These are phyloP conservation scores for Trametes gibbosa DNA, from an alignment of 768 basidiomycete species.

Conservation along the genomic window DNA sequence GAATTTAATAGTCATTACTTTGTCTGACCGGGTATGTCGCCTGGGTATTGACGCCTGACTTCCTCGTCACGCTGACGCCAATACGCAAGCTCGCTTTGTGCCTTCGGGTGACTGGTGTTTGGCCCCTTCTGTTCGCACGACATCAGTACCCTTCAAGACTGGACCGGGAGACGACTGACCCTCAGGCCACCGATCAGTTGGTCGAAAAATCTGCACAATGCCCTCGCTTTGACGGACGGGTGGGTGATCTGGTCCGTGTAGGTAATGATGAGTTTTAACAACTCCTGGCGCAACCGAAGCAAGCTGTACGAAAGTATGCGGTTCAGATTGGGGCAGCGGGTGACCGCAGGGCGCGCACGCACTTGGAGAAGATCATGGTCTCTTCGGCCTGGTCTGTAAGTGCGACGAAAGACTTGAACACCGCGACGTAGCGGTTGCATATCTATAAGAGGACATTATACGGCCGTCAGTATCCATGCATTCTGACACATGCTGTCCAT, in stretches of 20 bases:
- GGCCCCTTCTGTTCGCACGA: constrained; percentile 50
- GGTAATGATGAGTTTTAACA: constrained; percentile 68
- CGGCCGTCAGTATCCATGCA: background rate
- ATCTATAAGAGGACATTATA: too few species aligned
- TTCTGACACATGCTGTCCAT: background rate
- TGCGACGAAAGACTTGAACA: constrained; percentile 83
- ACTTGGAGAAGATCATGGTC: constrained; percentile 97
- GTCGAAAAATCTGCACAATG: constrained; percentile 73
- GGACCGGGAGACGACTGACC: constrained; percentile 42
- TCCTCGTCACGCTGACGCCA: constrained; percentile 88
- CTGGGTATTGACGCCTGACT: constrained; percentile 37
- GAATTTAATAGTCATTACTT: background rate
- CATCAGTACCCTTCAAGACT: background rate
- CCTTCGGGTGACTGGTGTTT: constrained; percentile 75
- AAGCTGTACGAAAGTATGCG: constrained; percentile 46
- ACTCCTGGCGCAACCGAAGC: constrained; percentile 78
- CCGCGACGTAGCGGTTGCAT: constrained; percentile 68
- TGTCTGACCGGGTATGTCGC: constrained; percentile 16
- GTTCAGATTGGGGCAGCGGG: background rate
- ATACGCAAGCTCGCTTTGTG: constrained; percentile 82
- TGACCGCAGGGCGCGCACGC: constrained; percentile 25
- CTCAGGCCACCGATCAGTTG: constrained; percentile 71
- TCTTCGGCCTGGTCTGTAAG: constrained; percentile 85
- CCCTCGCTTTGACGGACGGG: constrained; percentile 57
- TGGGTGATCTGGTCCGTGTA: constrained; percentile 73